These are phyloP conservation scores for Pleodorina starrii DNA, from an alignment of 139 green algal species.

Conservation along the genomic window DNA sequence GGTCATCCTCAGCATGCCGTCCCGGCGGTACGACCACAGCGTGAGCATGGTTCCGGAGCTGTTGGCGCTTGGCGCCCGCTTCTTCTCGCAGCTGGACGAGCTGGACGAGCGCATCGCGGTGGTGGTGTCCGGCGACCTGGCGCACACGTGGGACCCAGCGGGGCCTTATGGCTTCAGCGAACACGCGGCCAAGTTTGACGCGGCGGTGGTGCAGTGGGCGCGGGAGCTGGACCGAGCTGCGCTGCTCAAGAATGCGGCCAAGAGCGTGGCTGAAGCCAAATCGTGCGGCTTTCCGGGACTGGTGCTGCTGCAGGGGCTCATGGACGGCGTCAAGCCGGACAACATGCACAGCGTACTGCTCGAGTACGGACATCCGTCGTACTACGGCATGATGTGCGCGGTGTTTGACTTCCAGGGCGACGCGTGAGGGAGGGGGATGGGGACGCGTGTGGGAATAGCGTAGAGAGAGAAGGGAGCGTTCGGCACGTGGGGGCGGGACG, in stretches of 20 bases:
- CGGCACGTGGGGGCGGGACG: too few species aligned
- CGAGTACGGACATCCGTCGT: constrained; percentile 9
- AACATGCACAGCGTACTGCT: constrained; percentile 45
- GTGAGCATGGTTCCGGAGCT: constrained; percentile 41
- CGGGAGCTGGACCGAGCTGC: constrained; percentile 12
- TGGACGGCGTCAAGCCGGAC: constrained; percentile 33
- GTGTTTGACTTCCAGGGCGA: constrained; percentile 46
- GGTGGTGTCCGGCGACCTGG: constrained; percentile 42
- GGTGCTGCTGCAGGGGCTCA: constrained; percentile 30
- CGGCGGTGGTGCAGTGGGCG: constrained; percentile 1
- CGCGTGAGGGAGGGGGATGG: neutral
- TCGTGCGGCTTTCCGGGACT: constrained; percentile 37
- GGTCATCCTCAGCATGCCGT: constrained; percentile 3
- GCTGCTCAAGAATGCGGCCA: constrained; percentile 27
- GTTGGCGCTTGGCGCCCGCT: neutral
- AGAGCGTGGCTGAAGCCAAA: constrained; percentile 5
- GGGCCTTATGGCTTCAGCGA: constrained; percentile 37
- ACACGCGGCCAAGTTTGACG: constrained; percentile 6
- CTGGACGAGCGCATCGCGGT: constrained; percentile 36
- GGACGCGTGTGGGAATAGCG: too few species aligned
- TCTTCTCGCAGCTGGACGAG: constrained; percentile 1
- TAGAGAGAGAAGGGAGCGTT: neutral
- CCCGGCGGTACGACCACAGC: constrained; percentile 22
- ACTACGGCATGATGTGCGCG: constrained; percentile 42
- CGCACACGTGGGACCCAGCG: constrained; percentile 21